phyloP scores from a whole-genome alignment of 768 basidiomycete genomes.

The Neoboletus magnificus region DNA sequence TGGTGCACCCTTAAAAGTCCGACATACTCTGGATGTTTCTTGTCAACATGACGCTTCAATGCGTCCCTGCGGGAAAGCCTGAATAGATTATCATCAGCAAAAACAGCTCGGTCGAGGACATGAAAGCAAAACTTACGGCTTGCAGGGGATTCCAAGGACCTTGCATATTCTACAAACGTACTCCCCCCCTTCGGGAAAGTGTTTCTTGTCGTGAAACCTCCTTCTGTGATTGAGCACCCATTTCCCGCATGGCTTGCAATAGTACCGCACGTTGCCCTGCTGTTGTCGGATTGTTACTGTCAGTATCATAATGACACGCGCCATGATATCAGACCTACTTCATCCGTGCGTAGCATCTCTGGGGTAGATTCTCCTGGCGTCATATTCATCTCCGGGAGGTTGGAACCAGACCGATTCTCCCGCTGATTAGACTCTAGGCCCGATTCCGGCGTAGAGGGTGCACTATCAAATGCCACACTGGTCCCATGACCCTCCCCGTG shows the following conservation, averaged over 20 bases:
- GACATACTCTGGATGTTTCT: neutral
- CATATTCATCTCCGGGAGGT: no score
- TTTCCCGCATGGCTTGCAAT: neutral
- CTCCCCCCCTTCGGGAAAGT: neutral
- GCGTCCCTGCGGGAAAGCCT: constrained; percentile 2
- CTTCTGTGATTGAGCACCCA: neutral
- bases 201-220: neutral
- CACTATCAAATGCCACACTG: no score
- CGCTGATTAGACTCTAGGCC: neutral
- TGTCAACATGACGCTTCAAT: neutral
- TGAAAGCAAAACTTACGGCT: neutral
- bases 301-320: neutral
- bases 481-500: neutral
- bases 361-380: no score
- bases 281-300: neutral
- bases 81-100: neutral
- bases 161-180: neutral
- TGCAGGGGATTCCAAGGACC: neutral
- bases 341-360: neutral
- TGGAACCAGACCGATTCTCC: neutral
- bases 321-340: neutral
- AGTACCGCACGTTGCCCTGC: neutral
- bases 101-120: neutral
- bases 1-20: neutral
- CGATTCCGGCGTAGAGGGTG: neutral